phyloP scores from a whole-genome alignment of 2,329 filamentous ascomycete genomes.

The Ciborinia camelliae region DNA sequence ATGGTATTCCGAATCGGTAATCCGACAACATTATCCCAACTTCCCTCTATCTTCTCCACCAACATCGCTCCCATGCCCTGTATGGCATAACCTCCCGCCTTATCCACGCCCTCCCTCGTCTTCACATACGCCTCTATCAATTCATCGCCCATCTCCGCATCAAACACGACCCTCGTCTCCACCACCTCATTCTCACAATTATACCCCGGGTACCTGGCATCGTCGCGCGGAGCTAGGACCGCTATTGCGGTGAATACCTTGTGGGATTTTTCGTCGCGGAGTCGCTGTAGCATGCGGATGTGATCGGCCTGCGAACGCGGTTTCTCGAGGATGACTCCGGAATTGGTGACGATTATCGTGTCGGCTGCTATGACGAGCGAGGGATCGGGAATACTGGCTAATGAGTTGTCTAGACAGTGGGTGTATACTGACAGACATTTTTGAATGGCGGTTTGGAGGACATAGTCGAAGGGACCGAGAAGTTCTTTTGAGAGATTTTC shows the following conservation, averaged over 20 bases:
- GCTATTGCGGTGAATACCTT: slow-evolving; percentile 83
- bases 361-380: slow-evolving; percentile 86
- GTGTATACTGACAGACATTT: slow-evolving; percentile 72
- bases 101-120: slow-evolving; percentile 90
- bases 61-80: slow-evolving; percentile 85
- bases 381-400: slow-evolving; percentile 56
- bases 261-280: slow-evolving; percentile 75
- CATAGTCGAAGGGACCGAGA: slow-evolving; percentile 84
- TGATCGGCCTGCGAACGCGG: slow-evolving; percentile 79
- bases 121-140: slow-evolving; percentile 77
- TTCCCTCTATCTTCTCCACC: slow-evolving; percentile 84
- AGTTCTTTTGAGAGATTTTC: slow-evolving; percentile 78
- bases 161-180: slow-evolving; percentile 89
- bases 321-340: slow-evolving; percentile 85
- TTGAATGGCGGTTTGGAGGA: slow-evolving; percentile 76
- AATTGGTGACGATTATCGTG: slow-evolving; percentile 76
- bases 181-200: slow-evolving; percentile 76
- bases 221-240: slow-evolving; percentile 76
- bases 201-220: slow-evolving; percentile 82
- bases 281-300: slow-evolving; percentile 73
- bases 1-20: slow-evolving; percentile 76
- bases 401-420: slow-evolving; percentile 40
- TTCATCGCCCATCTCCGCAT: slow-evolving; percentile 70
- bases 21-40: slow-evolving; percentile 91
- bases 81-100: slow-evolving; percentile 92